Evolutionary conservation across 2,329 filamentous ascomycete genomes (phyloP).

Genomic region (Aspergillus neoniger): DNA sequence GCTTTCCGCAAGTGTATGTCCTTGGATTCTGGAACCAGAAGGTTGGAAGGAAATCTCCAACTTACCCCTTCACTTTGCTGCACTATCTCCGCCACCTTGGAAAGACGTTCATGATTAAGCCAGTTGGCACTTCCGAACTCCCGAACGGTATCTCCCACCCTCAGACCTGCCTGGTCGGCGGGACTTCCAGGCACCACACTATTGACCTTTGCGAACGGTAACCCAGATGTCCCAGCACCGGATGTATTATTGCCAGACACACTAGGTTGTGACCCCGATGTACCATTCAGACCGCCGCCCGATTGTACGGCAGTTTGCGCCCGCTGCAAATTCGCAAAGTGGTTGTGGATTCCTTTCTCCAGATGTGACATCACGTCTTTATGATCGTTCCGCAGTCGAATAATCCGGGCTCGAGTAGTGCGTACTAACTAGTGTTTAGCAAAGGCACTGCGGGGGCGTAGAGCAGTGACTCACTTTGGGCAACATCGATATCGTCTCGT

Average conservation of each 20-base stretch:
- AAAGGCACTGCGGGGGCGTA: not conserved
- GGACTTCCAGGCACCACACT: slow-evolving; percentile 76
- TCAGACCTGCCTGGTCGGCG: slow-evolving; percentile 78
- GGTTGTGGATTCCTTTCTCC: slow-evolving; percentile 82
- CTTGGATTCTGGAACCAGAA: not conserved
- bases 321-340: slow-evolving; percentile 74
- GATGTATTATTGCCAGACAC: slow-evolving; percentile 26
- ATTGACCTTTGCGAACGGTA: slow-evolving; percentile 87
- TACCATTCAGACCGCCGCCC: slow-evolving; percentile 27
- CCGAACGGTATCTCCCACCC: slow-evolving; percentile 76
- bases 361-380: slow-evolving; percentile 82
- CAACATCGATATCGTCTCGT: slow-evolving; percentile 88
- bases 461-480: slow-evolving; percentile 68
- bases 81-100: slow-evolving; percentile 85
- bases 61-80: slow-evolving; percentile 86
- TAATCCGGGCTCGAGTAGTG: slow-evolving; percentile 88
- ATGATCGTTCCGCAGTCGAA: slow-evolving; percentile 88
- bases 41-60: not conserved
- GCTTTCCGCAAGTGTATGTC: not conserved
- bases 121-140: slow-evolving; percentile 83
- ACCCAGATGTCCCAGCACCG: slow-evolving; percentile 48
- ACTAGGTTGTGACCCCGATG: slow-evolving; percentile 25
- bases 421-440: slow-evolving; percentile 62
- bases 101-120: slow-evolving; percentile 81
- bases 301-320: slow-evolving; percentile 45